Evolutionary conservation across 1,284 basidiomycete species (phyloP), one percentile per base, ranked within the genome.

Genomic region (Naganishia sp.): DNA sequence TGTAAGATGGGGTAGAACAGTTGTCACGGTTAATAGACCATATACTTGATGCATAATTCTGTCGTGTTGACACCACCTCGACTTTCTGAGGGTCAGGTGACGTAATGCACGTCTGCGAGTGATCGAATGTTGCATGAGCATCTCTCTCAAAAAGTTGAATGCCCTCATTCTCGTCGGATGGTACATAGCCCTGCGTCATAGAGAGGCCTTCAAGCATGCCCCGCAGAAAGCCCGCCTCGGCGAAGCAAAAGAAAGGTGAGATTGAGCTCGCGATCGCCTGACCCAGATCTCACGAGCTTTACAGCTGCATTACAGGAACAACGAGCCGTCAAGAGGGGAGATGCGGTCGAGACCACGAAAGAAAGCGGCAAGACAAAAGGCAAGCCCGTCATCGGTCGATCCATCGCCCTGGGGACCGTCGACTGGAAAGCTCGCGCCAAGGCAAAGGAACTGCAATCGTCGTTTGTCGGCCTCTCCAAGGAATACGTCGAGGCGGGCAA

Each of bases 321-420:
- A 72, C 87, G 90, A n/a, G 90, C 90, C 0, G 79, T 87, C 41
- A 93, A 93, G 76, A 86, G 90, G 42, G 90, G 89, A 21, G 89
- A 91, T 70, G 74, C 83, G 6, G 68, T 55, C 41, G 66, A 69
- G 10, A 69, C 75, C 39, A 81, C 84, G 21, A 81, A 84, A 42
- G 49, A 49, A 17, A 39, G 31, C 10, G 42, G 45, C 6, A 58
- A 62, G 18, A 31, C 54, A 25, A 62, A 69, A 51, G 35, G 56
- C 39, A 65, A 69, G 43, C 61, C 69, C 43, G 65, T 67, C 31
- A 63, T 72, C 10, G 53, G 66, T 42, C 60, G 54, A 39, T 63
- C 63, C 17, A 47, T 43, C 51, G 54, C 58, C 17, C 15, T 63
- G 28, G 65, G 49, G 21, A 61, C 63, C 11, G 64, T 63, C 57